Evolutionary conservation across 257 asterid genomes (phyloP).

Genomic region (Galeopsis tetrahit): DNA sequence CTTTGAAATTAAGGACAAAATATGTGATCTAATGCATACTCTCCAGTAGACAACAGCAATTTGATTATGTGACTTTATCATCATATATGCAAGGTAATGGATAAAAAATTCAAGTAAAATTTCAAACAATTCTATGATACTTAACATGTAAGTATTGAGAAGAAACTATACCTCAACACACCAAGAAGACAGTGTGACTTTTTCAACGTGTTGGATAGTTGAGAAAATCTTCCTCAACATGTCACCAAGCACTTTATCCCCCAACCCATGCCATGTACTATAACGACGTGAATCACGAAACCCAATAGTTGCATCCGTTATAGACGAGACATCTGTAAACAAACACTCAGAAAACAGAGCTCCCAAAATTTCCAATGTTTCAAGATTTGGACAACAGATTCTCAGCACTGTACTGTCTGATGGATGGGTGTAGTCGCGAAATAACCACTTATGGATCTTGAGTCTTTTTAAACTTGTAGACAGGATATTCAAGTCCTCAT

Average conservation of each 20-base stretch:
- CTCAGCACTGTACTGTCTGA: too few species aligned
- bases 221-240: background rate
- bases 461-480: constrained; percentile 2
- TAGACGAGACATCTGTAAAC: background rate
- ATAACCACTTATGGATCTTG: background rate
- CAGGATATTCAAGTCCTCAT: background rate
- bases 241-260: background rate
- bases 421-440: too few species aligned
- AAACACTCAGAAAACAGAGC: background rate
- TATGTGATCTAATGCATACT: too few species aligned
- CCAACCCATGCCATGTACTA: too few species aligned
- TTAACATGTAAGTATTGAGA: background rate
- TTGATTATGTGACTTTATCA: background rate
- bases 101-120: too few species aligned
- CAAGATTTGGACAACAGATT: background rate
- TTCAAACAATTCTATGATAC: background rate
- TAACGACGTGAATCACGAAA: too few species aligned
- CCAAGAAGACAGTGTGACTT: background rate
- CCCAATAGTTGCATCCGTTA: background rate
- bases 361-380: background rate
- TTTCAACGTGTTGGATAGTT: background rate
- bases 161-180: background rate
- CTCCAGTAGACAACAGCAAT: too few species aligned
- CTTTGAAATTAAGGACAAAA: too few species aligned
- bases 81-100: background rate